A percentile compares a stretch with the other conserved stretches of the same genome.
These are phyloP conservation scores for Coemansia sp. DNA, from an alignment of 192 early-diverging fungal genomes.

Conservation along the genomic window DNA sequence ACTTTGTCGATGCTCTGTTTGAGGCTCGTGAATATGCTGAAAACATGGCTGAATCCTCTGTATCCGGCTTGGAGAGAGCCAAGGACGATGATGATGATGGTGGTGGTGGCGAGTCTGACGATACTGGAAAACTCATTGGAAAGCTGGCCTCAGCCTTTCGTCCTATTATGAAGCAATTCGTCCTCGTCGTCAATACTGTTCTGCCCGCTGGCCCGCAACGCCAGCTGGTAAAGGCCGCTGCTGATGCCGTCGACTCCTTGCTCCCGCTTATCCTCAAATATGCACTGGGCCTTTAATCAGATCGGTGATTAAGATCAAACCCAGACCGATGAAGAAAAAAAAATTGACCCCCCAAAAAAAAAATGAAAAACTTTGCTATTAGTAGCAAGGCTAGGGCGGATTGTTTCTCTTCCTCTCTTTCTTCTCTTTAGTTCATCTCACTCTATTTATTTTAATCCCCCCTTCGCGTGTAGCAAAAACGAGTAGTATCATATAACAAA, in stretches of 20 bases:
- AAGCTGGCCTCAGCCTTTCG: slow-evolving; percentile 23
- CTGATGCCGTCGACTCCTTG: slow-evolving; percentile 38
- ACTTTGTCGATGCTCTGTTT: slow-evolving; percentile 32
- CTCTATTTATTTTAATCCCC: slow-evolving; percentile 4
- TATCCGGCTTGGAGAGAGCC: slow-evolving; percentile 9
- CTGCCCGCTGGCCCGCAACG: slow-evolving; percentile 34
- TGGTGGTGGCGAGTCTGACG: slow-evolving; percentile 22
- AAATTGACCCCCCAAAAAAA: background rate
- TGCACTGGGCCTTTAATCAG: slow-evolving; percentile 29
- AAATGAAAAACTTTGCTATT: background rate
- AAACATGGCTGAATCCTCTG: background rate
- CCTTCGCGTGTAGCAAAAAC: background rate
- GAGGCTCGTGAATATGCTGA: slow-evolving; percentile 21
- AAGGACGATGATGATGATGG: slow-evolving; percentile 26
- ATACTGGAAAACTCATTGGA: slow-evolving; percentile 34
- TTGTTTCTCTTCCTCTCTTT: slow-evolving; percentile 2
- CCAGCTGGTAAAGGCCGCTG: slow-evolving; percentile 42
- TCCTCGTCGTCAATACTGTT: slow-evolving; percentile 14
- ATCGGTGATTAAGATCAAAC: slow-evolving; percentile 3
- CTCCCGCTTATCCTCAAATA: slow-evolving; percentile 49
- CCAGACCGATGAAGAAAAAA: background rate
- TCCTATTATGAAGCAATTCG: slow-evolving; percentile 40
- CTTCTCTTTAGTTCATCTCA: slow-evolving; percentile 5
- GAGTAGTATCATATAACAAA: slow-evolving; percentile 1
- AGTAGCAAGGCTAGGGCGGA: background rate